A percentile compares a stretch with the other conserved stretches of the same genome.
These are phyloP conservation scores for Metarhizium rileyi DNA, from an alignment of 2,329 filamentous ascomycete genomes.

Conservation along the genomic window DNA sequence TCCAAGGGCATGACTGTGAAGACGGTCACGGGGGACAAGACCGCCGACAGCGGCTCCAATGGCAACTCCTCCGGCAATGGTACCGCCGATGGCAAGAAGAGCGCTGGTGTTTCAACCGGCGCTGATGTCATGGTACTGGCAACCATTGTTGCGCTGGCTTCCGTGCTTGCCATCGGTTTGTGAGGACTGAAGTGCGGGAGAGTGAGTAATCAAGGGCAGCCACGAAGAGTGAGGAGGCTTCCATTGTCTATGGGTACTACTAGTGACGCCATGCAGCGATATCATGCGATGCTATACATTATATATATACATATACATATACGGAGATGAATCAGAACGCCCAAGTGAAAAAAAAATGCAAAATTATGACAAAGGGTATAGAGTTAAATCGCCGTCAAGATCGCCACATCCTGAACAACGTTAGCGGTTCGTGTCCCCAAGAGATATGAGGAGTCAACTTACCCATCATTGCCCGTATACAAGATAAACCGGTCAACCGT, in stretches of 20 bases:
- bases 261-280: background rate
- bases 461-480: conserved; percentile 1
- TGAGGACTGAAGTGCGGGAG: conserved; percentile 8
- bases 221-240: background rate
- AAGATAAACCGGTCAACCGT: background rate
- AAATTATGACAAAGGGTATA: conserved; percentile 4
- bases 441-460: background rate
- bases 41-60: conserved; percentile 7
- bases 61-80: conserved; percentile 2
- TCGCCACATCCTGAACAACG: background rate
- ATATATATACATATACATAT: conserved; percentile 1
- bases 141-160: conserved; percentile 27
- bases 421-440: background rate
- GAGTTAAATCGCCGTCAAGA: background rate
- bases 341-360: background rate
- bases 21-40: conserved; percentile 22
- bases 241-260: background rate
- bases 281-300: background rate
- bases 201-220: background rate
- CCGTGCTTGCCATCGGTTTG: conserved; percentile 27
- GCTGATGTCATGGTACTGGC: conserved; percentile 21
- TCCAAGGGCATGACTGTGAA: conserved; percentile 33
- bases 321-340: conserved; percentile 3
- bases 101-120: conserved; percentile 14
- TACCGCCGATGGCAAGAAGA: conserved; percentile 4